Conservation (phyloP, 2,329 filamentous ascomycete genomes). For the Epicoccum nigrum region DNA sequence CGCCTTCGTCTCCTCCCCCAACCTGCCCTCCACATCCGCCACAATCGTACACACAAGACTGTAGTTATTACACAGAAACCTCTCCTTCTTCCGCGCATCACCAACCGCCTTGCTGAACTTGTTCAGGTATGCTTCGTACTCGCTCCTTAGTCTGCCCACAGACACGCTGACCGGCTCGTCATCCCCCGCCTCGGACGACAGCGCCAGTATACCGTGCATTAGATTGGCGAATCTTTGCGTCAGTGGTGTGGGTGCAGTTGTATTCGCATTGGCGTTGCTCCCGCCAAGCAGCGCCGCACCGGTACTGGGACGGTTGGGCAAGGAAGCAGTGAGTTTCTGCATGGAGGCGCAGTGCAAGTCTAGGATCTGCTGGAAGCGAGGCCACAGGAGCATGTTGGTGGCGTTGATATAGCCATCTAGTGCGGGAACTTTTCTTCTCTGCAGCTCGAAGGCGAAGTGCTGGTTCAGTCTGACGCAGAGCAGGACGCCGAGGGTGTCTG, state of each 20-base stretch:
- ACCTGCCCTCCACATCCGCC: constrained; percentile 69
- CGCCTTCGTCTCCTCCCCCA: constrained; percentile 74
- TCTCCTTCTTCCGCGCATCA: constrained; percentile 79
- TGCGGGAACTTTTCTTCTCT: constrained; percentile 86
- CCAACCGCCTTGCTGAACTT: constrained; percentile 77
- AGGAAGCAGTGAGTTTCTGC: constrained; percentile 60
- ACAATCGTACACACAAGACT: constrained; percentile 93
- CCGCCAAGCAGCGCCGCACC: constrained; percentile 46
- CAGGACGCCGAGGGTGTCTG: constrained; percentile 84
- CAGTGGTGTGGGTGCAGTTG: constrained; percentile 84
- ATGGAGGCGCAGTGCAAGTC: constrained; percentile 90
- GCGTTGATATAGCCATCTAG: constrained; percentile 92
- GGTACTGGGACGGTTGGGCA: constrained; percentile 46
- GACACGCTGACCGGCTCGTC: constrained; percentile 91
- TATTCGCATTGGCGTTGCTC: constrained; percentile 57
- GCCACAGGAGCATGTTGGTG: constrained; percentile 96
- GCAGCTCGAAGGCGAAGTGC: constrained; percentile 90
- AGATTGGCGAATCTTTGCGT: constrained; percentile 97
- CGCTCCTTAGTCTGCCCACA: constrained; percentile 74
- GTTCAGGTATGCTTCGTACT: constrained; percentile 82
- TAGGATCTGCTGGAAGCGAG: constrained; percentile 91
- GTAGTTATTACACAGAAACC: constrained; percentile 96
- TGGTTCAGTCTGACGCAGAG: constrained; percentile 94
- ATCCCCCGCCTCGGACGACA: constrained; percentile 90
- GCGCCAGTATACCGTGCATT: constrained; percentile 78